Percentiles rank a stretch among this genome's conserved stretches.
These are phyloP conservation scores for Sphagnurus paluster DNA, from an alignment of 1,284 basidiomycete species.

Conservation along the genomic window DNA sequence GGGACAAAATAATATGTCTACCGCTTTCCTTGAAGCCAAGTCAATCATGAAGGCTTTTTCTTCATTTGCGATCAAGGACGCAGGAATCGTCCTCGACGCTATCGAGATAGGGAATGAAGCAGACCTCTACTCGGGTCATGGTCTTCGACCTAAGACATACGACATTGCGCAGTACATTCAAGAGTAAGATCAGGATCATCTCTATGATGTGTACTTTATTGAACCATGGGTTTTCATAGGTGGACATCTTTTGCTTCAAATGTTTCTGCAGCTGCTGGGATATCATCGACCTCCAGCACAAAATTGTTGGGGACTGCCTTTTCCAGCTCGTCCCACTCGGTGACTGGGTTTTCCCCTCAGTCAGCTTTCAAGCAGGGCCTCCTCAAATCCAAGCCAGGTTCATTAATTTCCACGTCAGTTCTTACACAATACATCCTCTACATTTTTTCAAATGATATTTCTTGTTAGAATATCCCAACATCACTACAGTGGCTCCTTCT, in stretches of 20 bases:
- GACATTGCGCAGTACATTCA: conserved; percentile 50
- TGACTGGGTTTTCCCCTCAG: conserved; percentile 55
- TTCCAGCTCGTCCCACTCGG: conserved; percentile 44
- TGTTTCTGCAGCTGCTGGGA: conserved; percentile 28
- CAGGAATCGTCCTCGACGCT: conserved; percentile 51
- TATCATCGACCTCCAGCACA: conserved; percentile 33
- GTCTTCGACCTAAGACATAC: conserved; percentile 43
- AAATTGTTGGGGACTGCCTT: conserved; percentile 55
- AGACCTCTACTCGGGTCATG: conserved; percentile 55
- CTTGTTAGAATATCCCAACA: conserved; percentile 61
- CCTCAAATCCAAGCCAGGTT: conserved; percentile 37
- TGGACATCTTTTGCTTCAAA: conserved; percentile 39
- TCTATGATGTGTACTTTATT: background rate
- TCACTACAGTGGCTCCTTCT: conserved; percentile 60
- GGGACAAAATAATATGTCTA: conserved; percentile 56
- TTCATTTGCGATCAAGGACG: conserved; percentile 39
- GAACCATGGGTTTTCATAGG: conserved; percentile 19
- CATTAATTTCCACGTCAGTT: conserved; percentile 40
- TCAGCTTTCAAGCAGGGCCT: conserved; percentile 46
- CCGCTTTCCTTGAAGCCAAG: conserved; percentile 55
- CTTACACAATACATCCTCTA: too few relatives aligned
- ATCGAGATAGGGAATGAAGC: conserved; percentile 69
- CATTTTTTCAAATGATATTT: background rate
- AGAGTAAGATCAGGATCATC: conserved; percentile 37
- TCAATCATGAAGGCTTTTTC: conserved; percentile 58